Base-by-base conservation (phyloP, 225 moss, liverwort and hornwort species). In the Sphagnum tenellum region DNA sequence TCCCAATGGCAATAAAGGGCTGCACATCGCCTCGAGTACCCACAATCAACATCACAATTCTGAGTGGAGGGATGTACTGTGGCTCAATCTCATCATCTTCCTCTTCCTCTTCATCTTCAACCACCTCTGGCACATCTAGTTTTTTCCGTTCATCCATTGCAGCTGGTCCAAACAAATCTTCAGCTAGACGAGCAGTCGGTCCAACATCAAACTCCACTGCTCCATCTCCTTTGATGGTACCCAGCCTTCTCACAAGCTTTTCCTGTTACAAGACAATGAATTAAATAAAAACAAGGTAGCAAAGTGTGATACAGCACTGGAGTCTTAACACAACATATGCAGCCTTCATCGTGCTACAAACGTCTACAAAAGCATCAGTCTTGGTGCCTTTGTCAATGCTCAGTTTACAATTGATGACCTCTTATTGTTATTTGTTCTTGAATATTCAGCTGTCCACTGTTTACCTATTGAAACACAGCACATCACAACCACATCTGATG, bases 11-110 rank as follows among this genome's bases (percentile, higher is more conserved):
- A 68, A 87, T 78, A 70, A 87, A 87, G 14, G 87, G 87, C 74
- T 87, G 87, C 49, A 87, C 87, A 47, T 87, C 87, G 56, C 87
- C 87, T 48, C 87, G 83, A 45, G 87, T 87, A 44, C 87, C 87
- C 57, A 87, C 87, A 61, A 87, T 87, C 60, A 87, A 80, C 76
- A 87, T 84, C 45, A 87, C 87, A 65, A 87, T 83, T 62, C 59
- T 80, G 50, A 87, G 70, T 9, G 83, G 83, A 74, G 80, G 83
- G 59, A 84, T 70, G 68, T 66, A 49, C 61, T 50, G 71, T 4
- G 60, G 50, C 44, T 73, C 71, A 46, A 29, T 56, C n/a, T 78
- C 73, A 0, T 76, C 69, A 45, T 52, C 67, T 55, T 59, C 75
- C 61, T 9, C 62, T 4, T 59, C 65, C n/a, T 29, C 29, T 29